Percentiles rank a stretch among this genome's conserved stretches.
phyloP scores from a whole-genome alignment of 73 alveolate genomes.

The Blepharisma japonicum region DNA sequence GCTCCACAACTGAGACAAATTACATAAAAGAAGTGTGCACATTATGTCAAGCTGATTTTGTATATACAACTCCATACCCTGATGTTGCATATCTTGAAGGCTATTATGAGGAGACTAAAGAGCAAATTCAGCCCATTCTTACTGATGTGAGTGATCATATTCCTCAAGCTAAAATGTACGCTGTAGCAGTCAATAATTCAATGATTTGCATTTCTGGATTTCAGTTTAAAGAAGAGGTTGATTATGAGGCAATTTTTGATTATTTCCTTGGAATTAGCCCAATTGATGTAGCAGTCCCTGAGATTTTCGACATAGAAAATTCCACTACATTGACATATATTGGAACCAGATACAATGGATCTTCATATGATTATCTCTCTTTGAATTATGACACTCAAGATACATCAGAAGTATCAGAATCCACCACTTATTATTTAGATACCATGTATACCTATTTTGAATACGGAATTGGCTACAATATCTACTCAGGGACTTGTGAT shows the following conservation, averaged over 20 bases:
- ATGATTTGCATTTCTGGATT: not conserved
- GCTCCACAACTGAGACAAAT: conserved; percentile 10
- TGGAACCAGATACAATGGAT: not conserved
- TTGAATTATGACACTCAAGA: not conserved
- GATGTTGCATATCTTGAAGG: conserved; percentile 21
- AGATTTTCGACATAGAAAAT: not conserved
- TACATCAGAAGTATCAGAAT: not conserved
- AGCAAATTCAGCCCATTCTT: not conserved
- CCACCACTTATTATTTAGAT: not conserved
- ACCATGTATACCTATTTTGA: not conserved
- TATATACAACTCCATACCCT: conserved; percentile 3
- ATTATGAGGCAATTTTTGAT: not conserved
- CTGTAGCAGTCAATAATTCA: conserved; percentile 13
- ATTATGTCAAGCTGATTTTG: conserved; percentile 1
- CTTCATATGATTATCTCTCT: not conserved
- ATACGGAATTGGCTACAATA: not conserved
- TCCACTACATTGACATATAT: not conserved
- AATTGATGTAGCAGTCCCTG: not conserved
- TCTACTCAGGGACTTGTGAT: not conserved
- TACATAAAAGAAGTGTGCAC: conserved; percentile 14
- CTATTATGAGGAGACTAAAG: conserved; percentile 14
- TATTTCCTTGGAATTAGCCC: conserved; percentile 3
- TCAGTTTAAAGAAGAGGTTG: not conserved
- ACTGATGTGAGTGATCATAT: not conserved
- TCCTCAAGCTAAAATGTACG: conserved; percentile 12